Percentiles rank a stretch among this genome's conserved stretches.
These are phyloP conservation scores for Candida broadrunensis DNA, from an alignment of 805 yeast species.

Conservation along the genomic window DNA sequence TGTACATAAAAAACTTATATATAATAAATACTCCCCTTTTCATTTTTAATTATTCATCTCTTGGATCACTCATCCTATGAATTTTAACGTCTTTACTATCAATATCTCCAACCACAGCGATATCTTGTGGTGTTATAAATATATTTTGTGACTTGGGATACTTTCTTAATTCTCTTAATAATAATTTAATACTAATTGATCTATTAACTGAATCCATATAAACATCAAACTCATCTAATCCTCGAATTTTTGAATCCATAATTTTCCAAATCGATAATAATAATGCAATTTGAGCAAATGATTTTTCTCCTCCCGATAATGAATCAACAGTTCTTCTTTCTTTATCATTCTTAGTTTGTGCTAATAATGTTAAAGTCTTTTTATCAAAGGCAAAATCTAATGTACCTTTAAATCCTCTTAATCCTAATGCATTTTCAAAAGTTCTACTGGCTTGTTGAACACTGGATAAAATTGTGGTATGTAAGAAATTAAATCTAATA, in stretches of 20 bases:
- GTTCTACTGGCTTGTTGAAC: slow-evolving; percentile 31
- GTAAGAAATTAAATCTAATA: slow-evolving; percentile 28
- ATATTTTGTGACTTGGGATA: slow-evolving; percentile 78
- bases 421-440: slow-evolving; percentile 57
- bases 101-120: slow-evolving; percentile 63
- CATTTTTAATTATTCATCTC: slow-evolving; percentile 15
- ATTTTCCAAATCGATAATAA: slow-evolving; percentile 88
- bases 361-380: slow-evolving; percentile 52
- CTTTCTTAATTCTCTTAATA: slow-evolving; percentile 63
- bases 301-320: slow-evolving; percentile 94
- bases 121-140: slow-evolving; percentile 92
- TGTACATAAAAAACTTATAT: not conserved
- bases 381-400: slow-evolving; percentile 59
- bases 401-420: slow-evolving; percentile 73
- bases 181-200: slow-evolving; percentile 68
- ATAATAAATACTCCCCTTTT: not conserved
- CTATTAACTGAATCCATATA: slow-evolving; percentile 95
- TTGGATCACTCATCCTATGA: slow-evolving; percentile 52
- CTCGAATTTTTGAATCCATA: slow-evolving; percentile 84
- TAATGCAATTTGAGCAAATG: slow-evolving; percentile 87
- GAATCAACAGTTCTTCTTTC: slow-evolving; percentile 71
- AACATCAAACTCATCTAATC: slow-evolving; percentile 95
- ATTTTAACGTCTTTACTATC: slow-evolving; percentile 55
- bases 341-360: slow-evolving; percentile 58
- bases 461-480: slow-evolving; percentile 28